phyloP scores from a whole-genome alignment of 106 monocot genomes.

The Platanthera zijinensis region DNA sequence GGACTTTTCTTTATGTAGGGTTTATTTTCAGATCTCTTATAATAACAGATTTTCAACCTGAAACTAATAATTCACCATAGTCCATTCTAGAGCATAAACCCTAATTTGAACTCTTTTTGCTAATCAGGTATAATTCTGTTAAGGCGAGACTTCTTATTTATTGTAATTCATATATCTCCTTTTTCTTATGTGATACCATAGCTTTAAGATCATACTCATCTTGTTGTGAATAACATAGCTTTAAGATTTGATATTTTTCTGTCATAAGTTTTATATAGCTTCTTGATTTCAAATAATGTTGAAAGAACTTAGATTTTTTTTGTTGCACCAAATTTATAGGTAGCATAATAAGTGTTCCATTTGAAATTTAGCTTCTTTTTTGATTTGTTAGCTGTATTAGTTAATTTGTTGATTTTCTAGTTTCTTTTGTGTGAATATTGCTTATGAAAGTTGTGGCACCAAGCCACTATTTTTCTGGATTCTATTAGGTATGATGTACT shows the following conservation, averaged over 20 bases:
- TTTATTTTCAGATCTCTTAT: not conserved
- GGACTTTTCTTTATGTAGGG: not conserved
- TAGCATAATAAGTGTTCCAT: not conserved
- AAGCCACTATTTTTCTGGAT: not conserved
- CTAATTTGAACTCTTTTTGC: not conserved
- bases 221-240: not conserved
- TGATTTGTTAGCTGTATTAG: not conserved
- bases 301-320: not conserved
- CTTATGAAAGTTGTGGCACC: not conserved
- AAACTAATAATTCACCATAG: not conserved
- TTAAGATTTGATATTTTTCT: not conserved
- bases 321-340: conserved; percentile 1
- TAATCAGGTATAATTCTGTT: not conserved
- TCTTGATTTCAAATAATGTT: not conserved
- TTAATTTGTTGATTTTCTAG: not conserved
- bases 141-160: not conserved
- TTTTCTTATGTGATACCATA: not conserved
- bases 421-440: not conserved
- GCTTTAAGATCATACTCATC: not conserved
- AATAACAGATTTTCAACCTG: not conserved
- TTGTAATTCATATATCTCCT: not conserved
- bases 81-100: not conserved
- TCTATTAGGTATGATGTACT: not conserved
- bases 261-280: not conserved
- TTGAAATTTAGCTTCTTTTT: not conserved